These are phyloP conservation scores for Sclerotinia spermophila DNA, from an alignment of 2,329 filamentous ascomycete species.

Conservation along the genomic window DNA sequence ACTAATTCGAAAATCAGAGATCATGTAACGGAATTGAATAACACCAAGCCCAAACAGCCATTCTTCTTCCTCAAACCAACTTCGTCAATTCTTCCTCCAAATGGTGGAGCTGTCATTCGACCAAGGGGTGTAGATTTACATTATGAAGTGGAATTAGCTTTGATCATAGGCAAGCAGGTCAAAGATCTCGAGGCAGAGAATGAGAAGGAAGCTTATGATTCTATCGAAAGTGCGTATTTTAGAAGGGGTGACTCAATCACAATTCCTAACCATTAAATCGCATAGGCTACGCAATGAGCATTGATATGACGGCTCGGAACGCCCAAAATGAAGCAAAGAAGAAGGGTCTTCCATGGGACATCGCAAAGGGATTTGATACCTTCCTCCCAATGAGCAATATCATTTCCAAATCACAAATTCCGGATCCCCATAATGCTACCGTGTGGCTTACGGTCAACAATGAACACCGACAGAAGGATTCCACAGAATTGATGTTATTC, in stretches of 20 bases:
- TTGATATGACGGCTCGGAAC: constrained; percentile 97
- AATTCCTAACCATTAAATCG: constrained; percentile 20
- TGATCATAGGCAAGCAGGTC: constrained; percentile 80
- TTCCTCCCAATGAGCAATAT: constrained; percentile 84
- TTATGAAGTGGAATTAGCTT: constrained; percentile 90
- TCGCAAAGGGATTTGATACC: constrained; percentile 96
- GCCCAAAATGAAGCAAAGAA: constrained; percentile 95
- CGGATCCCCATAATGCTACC: constrained; percentile 84
- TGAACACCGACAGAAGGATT: constrained; percentile 75
- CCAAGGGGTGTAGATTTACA: constrained; percentile 83
- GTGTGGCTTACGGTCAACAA: constrained; percentile 83
- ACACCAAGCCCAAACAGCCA: constrained; percentile 81
- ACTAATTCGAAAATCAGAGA: constrained; percentile 52
- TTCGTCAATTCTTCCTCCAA: constrained; percentile 76
- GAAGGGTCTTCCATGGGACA: constrained; percentile 93
- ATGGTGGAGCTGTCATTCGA: constrained; percentile 73
- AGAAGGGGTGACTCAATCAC: not conserved
- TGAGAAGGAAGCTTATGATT: constrained; percentile 70
- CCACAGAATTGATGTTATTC: constrained; percentile 92
- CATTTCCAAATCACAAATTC: constrained; percentile 75
- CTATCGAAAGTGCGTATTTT: constrained; percentile 65
- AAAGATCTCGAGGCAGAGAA: constrained; percentile 74
- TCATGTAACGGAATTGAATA: constrained; percentile 90
- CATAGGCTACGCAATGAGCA: constrained; percentile 79
- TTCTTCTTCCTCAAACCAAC: constrained; percentile 99